Evolutionary conservation across 108 stramenopile genomes (phyloP).

Genomic region (Cylindrotheca closterium): DNA sequence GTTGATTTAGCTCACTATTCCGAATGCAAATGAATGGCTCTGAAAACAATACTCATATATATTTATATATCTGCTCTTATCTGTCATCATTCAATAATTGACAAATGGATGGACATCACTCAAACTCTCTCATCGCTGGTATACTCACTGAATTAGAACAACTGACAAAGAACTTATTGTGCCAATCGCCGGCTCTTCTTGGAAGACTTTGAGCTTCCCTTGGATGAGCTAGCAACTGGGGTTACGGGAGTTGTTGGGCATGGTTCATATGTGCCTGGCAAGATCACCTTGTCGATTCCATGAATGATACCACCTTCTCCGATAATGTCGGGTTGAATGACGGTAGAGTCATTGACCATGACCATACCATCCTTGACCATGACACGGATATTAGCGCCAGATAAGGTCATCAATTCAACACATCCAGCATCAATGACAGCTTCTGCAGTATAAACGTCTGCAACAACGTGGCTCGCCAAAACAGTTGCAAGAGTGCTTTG

Average conservation of each 20-base stretch:
- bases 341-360: conserved; percentile 15
- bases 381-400: background rate
- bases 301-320: conserved; percentile 32
- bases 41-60: too few relatives aligned
- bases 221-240: background rate
- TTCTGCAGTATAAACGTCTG: background rate
- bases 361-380: background rate
- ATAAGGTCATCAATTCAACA: background rate
- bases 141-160: too few relatives aligned
- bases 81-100: too few relatives aligned
- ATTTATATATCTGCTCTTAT: too few relatives aligned
- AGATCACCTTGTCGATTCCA: conserved; percentile 24
- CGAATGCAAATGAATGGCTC: too few relatives aligned
- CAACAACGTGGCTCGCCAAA: conserved; percentile 2
- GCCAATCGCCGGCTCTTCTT: too few relatives aligned
- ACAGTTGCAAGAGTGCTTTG: background rate
- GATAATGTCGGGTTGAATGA: conserved; percentile 12
- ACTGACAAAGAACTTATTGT: too few relatives aligned
- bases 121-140: too few relatives aligned
- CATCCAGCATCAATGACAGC: background rate
- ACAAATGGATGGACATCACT: too few relatives aligned
- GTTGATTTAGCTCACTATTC: too few relatives aligned
- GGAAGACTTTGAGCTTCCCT: background rate
- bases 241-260: background rate
- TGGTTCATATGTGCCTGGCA: background rate